A percentile compares a stretch with the other conserved stretches of the same genome.
Conservation (phyloP, 75 land plant species). For the Azolla pinnata region DNA sequence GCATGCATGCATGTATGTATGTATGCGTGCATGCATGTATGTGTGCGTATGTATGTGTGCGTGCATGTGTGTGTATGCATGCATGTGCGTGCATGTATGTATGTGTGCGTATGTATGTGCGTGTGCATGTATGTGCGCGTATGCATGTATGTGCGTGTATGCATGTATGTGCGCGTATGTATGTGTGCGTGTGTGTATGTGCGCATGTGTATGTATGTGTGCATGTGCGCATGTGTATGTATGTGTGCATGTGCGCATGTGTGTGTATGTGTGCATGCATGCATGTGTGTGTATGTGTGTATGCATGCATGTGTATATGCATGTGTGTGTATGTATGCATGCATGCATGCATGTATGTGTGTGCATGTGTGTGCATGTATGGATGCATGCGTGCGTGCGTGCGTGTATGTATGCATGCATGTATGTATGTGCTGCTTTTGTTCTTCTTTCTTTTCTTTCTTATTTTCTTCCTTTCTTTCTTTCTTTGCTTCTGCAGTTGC, state of each 20-base stretch:
- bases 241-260: background rate
- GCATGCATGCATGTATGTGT: background rate
- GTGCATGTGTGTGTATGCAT: background rate
- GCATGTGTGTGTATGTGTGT: background rate
- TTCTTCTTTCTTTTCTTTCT: background rate
- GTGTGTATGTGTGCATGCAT: background rate
- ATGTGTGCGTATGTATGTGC: background rate
- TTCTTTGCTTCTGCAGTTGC: too few species aligned
- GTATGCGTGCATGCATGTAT: background rate
- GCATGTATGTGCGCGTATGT: background rate
- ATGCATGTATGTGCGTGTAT: background rate
- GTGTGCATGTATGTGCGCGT: background rate
- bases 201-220: background rate
- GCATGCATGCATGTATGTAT: background rate
- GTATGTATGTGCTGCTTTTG: background rate
- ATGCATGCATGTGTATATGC: background rate
- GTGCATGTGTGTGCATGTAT: background rate
- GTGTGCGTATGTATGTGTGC: background rate
- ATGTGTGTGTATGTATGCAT: background rate
- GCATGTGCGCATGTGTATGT: background rate
- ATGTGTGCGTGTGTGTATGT: background rate
- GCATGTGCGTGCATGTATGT: background rate
- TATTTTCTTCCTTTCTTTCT: too few species aligned
- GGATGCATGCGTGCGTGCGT: background rate
- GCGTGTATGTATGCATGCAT: background rate